phyloP scores from a whole-genome alignment of 495 filamentous ascomycete species.

The Parmelia sp. region DNA sequence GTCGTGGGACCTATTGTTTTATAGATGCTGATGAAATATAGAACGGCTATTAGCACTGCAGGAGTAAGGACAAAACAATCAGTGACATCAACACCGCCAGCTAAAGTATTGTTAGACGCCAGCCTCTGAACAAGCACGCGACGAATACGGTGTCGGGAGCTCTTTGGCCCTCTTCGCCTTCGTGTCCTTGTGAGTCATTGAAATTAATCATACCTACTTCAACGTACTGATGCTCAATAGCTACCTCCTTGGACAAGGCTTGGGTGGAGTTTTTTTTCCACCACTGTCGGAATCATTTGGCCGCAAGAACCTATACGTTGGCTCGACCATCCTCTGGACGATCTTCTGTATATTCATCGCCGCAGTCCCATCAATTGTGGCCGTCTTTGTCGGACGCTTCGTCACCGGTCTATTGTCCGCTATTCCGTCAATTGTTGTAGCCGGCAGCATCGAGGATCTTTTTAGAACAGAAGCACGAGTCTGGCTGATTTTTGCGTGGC shows the following conservation, averaged over 20 bases:
- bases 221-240: too few species aligned
- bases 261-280: conserved; percentile 44
- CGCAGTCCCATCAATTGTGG: conserved; percentile 32
- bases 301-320: conserved; percentile 45
- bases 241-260: conserved; percentile 45
- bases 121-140: not conserved
- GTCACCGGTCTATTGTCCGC: conserved; percentile 44
- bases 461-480: conserved; percentile 42
- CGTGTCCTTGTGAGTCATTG: not conserved
- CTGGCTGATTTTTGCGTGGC: conserved; percentile 47
- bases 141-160: not conserved
- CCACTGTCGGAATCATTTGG: conserved; percentile 49
- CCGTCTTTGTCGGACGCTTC: conserved; percentile 39
- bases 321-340: conserved; percentile 38
- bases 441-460: conserved; percentile 47
- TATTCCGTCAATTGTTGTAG: conserved; percentile 45
- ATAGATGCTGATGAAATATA: not conserved
- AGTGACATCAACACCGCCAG: not conserved
- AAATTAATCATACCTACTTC: not conserved
- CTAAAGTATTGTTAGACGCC: not conserved
- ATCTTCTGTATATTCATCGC: conserved; percentile 42
- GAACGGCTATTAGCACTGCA: not conserved
- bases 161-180: not conserved
- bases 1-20: not conserved
- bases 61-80: not conserved